Percentiles rank a stretch among this genome's conserved stretches.
phyloP scores from a whole-genome alignment of 2,329 filamentous ascomycete species.

The Alternaria panax region DNA sequence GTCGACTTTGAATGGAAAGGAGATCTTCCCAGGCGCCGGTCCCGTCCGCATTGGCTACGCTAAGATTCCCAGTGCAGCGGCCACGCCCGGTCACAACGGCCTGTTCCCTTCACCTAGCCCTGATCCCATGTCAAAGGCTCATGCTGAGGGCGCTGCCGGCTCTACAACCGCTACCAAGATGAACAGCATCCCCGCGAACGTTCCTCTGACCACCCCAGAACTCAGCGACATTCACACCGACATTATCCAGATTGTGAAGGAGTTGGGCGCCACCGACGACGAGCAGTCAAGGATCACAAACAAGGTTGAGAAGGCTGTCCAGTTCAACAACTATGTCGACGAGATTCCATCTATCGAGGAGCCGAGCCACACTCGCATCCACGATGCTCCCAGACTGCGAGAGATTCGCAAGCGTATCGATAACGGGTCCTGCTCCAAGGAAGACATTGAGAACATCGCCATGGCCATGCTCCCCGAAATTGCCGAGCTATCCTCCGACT shows the following conservation, averaged over 20 bases:
- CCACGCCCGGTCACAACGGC: conserved; percentile 87
- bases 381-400: conserved; percentile 91
- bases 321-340: conserved; percentile 73
- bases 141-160: conserved; percentile 52
- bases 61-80: conserved; percentile 88
- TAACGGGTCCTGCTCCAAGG: conserved; percentile 83
- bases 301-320: conserved; percentile 78
- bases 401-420: conserved; percentile 98
- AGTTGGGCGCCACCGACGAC: conserved; percentile 85
- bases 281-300: conserved; percentile 75
- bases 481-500: conserved; percentile 92
- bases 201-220: conserved; percentile 72
- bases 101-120: conserved; percentile 91
- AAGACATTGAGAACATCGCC: conserved; percentile 92
- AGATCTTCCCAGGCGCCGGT: conserved; percentile 96
- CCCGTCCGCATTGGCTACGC: conserved; percentile 96
- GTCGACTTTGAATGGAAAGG: conserved; percentile 88
- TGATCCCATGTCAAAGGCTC: conserved; percentile 73
- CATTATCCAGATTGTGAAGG: conserved; percentile 83
- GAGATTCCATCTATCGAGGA: conserved; percentile 92
- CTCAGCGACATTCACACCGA: conserved; percentile 81
- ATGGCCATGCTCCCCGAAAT: conserved; percentile 96
- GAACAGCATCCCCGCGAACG: conserved; percentile 52
- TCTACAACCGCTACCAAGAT: conserved; percentile 44
- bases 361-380: conserved; percentile 84